phyloP scores from a whole-genome alignment of 768 basidiomycete genomes.

The Russula abietina region DNA sequence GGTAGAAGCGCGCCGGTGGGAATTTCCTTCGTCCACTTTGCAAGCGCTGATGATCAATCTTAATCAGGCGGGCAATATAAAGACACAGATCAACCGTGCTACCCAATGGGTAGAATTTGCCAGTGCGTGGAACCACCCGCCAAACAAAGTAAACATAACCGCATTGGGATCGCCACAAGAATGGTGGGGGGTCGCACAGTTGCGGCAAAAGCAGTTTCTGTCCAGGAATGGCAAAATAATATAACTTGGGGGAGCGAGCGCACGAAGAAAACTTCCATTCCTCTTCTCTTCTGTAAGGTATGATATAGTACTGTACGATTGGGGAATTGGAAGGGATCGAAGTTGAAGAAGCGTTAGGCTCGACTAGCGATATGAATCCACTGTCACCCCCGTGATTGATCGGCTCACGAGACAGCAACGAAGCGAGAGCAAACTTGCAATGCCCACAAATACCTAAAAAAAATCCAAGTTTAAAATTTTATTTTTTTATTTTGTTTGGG shows the following conservation, averaged over 20 bases:
- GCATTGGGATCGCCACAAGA: slow-evolving; percentile 8
- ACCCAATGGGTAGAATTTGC: not conserved
- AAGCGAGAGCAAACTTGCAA: not conserved
- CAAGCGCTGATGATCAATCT: not conserved
- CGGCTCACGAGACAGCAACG: not conserved
- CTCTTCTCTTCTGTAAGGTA: too few relatives aligned
- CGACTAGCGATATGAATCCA: not conserved
- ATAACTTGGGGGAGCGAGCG: not conserved
- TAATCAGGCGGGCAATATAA: too few relatives aligned
- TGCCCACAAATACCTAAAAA: not conserved
- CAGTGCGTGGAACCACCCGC: not conserved
- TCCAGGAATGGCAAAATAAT: not conserved
- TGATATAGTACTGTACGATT: not conserved
- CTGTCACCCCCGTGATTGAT: not conserved
- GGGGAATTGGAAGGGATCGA: not conserved
- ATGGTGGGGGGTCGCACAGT: not conserved
- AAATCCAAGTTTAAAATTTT: not conserved
- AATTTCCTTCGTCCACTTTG: too few relatives aligned
- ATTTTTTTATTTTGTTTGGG: too few relatives aligned
- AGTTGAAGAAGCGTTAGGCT: not conserved
- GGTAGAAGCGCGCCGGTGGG: too few relatives aligned
- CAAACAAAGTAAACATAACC: not conserved
- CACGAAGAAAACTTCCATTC: not conserved
- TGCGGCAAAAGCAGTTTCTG: not conserved
- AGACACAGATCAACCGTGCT: too few relatives aligned